Evolutionary conservation across 495 filamentous ascomycete species (phyloP).

Genomic region (Talaromyces liani): DNA sequence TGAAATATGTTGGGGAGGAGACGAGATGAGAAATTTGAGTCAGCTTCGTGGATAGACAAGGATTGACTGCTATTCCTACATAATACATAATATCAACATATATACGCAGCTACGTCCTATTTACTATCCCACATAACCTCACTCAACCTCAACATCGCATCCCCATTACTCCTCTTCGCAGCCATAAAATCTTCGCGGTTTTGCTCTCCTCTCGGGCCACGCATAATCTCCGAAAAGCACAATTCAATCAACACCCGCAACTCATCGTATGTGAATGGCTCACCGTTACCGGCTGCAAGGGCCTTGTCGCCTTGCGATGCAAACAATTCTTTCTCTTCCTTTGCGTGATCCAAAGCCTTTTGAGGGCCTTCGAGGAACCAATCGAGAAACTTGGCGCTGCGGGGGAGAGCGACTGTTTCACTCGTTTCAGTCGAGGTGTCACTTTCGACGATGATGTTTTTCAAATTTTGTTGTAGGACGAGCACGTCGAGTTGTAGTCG

Average conservation of each 20-base stretch:
- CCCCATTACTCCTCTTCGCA: constrained; percentile 68
- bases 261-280: constrained; percentile 71
- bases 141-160: constrained; percentile 64
- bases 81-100: not conserved
- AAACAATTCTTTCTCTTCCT: constrained; percentile 43
- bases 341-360: constrained; percentile 55
- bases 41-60: too few relatives aligned
- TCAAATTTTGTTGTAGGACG: constrained; percentile 91
- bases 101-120: constrained; percentile 10
- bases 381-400: constrained; percentile 69
- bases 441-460: constrained; percentile 58
- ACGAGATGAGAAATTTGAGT: too few relatives aligned
- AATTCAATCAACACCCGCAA: constrained; percentile 77
- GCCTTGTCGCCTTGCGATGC: constrained; percentile 28
- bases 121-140: constrained; percentile 69
- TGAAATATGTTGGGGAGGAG: too few relatives aligned
- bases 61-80: too few relatives aligned
- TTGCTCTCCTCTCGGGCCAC: constrained; percentile 46
- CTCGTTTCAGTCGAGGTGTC: constrained; percentile 7
- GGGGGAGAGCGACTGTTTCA: constrained; percentile 58
- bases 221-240: constrained; percentile 73
- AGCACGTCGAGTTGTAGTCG: constrained; percentile 86
- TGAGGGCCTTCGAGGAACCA: constrained; percentile 75
- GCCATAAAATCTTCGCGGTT: constrained; percentile 66
- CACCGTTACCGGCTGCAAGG: constrained; percentile 30